Base-by-base conservation (phyloP, 2,329 filamentous ascomycete genomes). In the Pseudofabraea citricarpa region DNA sequence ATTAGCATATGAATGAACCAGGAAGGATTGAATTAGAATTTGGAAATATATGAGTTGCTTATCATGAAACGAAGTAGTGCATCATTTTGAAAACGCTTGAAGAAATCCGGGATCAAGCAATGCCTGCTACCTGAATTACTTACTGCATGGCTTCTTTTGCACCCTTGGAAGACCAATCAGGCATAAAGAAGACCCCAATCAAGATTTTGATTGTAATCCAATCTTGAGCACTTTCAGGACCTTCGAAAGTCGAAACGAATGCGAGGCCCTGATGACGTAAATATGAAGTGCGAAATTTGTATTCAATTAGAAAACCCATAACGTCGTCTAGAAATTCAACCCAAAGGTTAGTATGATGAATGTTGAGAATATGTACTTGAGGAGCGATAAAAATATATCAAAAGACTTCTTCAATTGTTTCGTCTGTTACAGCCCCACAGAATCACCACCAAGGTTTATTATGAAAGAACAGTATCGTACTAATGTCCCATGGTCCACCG, bases 241-340 rank as follows among this genome's bases (percentile, higher is more conserved):
- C 72, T 55, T 74, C 71, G 44, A 75, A 75, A 1, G 72, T 75
- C 5, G 67, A 71, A 7, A 73, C 72, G 18, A 74, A 56, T 1
- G 71, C 64, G 45, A 63, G 18, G 52, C 44, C 48, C 32, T 58
- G 49, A 24, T 54, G 46, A 9, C 50, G 48, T 33, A 55, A 63
- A 53, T 67, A 61, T 3, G 59, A 55, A 1, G 42, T 6, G 12
- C 49, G 40, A n/a, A 7, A 27, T 36, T 47, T 48, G 46, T 59
- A 66, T 20, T 48, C 13, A 27, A 27, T 27, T 8, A 27, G 8
- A 8, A 27, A 13, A 27, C 8, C 13, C 8, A 27, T 53, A 10
- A 68, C 63, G 2, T 40, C 43, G 12, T 49, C 36, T 8, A 50
- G 26, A 8, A 27, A 13, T n/a, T n/a, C n/a, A n/a, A n/a, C n/a